These are phyloP conservation scores for Rutstroemia sp. DNA, from an alignment of 2,329 filamentous ascomycete genomes.

Conservation along the genomic window DNA sequence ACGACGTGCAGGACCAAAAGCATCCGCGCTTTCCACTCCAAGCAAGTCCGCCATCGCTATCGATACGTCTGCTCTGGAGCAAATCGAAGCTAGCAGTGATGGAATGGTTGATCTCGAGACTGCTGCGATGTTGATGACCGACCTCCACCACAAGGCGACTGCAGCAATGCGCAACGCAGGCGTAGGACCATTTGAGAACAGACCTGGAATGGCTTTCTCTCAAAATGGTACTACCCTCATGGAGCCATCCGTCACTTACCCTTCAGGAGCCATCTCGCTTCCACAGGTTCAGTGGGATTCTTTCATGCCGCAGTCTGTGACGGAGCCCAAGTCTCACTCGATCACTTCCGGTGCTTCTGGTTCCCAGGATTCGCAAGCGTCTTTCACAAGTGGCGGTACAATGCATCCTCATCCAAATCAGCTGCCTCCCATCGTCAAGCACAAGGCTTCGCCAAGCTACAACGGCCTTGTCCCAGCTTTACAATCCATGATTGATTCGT, in stretches of 20 bases:
- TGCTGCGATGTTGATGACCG: slow-evolving; percentile 96
- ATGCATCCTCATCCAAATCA: slow-evolving; percentile 52
- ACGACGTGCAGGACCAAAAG: slow-evolving; percentile 67
- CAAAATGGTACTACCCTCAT: slow-evolving; percentile 64
- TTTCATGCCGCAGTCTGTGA: slow-evolving; percentile 64
- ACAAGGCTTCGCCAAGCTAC: slow-evolving; percentile 44
- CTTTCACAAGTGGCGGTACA: slow-evolving; percentile 52
- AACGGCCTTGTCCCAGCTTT: slow-evolving; percentile 57
- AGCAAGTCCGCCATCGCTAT: slow-evolving; percentile 74
- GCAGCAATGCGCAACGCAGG: slow-evolving; percentile 56
- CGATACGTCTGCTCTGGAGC: slow-evolving; percentile 80
- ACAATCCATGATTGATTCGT: slow-evolving; percentile 65
- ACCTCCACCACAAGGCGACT: slow-evolving; percentile 94
- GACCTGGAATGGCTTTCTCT: slow-evolving; percentile 61
- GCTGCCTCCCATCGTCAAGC: slow-evolving; percentile 62
- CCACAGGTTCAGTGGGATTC: slow-evolving; percentile 89
- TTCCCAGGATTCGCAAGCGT: slow-evolving; percentile 61
- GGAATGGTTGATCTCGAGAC: slow-evolving; percentile 93
- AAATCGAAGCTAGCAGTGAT: slow-evolving; percentile 86
- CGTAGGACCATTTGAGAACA: slow-evolving; percentile 44
- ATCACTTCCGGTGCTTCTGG: slow-evolving; percentile 59
- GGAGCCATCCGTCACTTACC: slow-evolving; percentile 70
- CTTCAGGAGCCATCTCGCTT: slow-evolving; percentile 70
- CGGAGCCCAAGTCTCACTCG: slow-evolving; percentile 69
- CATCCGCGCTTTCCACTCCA: slow-evolving; percentile 53